Conservation (phyloP, 768 basidiomycete species). For the Rickenella mellea region DNA sequence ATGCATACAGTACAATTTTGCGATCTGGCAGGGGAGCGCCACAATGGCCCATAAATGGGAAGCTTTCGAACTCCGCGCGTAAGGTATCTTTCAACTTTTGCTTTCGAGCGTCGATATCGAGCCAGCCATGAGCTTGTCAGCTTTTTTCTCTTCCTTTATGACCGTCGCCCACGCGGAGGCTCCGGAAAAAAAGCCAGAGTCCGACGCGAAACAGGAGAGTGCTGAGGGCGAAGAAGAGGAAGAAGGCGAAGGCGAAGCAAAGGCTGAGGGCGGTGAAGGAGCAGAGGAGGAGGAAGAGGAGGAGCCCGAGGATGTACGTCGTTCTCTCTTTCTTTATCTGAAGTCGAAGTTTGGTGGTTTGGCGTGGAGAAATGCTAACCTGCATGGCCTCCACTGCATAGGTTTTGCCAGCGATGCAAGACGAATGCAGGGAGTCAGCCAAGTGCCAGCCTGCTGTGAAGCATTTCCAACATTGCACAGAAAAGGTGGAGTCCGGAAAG, state of each 20-base stretch:
- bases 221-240: constrained; percentile 28
- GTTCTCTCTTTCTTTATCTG: background rate
- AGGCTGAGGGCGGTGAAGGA: constrained; percentile 8
- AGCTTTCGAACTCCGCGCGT: too few relatives aligned
- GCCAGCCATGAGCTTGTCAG: constrained; percentile 19
- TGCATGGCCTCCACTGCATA: constrained; percentile 18
- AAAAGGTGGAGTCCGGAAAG: constrained; percentile 74
- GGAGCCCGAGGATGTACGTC: constrained; percentile 78
- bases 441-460: constrained; percentile 62
- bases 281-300: constrained; percentile 27
- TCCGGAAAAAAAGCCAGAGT: constrained; percentile 13
- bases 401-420: constrained; percentile 62
- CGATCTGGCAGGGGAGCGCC: too few relatives aligned
- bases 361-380: background rate
- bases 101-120: background rate
- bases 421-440: constrained; percentile 59
- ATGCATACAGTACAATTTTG: too few relatives aligned
- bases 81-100: too few relatives aligned
- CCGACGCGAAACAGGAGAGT: constrained; percentile 9
- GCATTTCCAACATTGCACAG: constrained; percentile 87
- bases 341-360: background rate
- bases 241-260: constrained; percentile 25
- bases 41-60: too few relatives aligned
- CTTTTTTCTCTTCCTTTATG: constrained; percentile 38
- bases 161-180: constrained; percentile 35